phyloP scores from a whole-genome alignment of 2,329 filamentous ascomycete genomes.

The Ophiostoma quercus region DNA sequence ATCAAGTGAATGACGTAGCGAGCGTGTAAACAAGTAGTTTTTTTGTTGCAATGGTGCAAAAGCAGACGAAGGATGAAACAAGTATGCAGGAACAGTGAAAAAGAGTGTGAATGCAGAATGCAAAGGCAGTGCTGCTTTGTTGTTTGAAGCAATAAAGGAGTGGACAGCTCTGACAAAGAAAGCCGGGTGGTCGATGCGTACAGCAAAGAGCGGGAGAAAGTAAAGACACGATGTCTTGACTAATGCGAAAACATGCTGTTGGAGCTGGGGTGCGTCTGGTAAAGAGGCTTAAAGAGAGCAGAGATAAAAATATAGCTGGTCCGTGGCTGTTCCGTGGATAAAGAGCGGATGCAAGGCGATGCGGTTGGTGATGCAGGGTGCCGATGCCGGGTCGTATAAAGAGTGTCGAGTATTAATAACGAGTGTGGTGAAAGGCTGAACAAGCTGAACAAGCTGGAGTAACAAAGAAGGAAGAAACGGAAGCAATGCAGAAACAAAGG shows the following conservation, averaged over 20 bases:
- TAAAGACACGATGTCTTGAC: slow-evolving; percentile 4
- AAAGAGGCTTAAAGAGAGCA: neutral
- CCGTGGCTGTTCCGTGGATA: neutral
- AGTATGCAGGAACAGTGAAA: slow-evolving; percentile 12
- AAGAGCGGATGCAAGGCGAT: neutral
- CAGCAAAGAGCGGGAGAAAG: neutral
- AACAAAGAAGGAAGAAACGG: neutral
- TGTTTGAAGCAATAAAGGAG: neutral
- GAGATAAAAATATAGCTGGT: neutral
- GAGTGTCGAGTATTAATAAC: slow-evolving; percentile 8
- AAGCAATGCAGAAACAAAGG: neutral
- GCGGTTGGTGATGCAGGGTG: neutral
- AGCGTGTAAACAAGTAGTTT: neutral
- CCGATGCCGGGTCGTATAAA: neutral
- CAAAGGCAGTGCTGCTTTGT: neutral
- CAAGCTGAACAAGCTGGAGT: neutral
- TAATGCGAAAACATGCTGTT: slow-evolving; percentile 15
- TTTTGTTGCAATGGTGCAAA: neutral
- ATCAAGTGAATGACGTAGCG: neutral
- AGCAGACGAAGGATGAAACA: neutral
- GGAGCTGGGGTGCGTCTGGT: neutral
- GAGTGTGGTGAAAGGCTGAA: neutral
- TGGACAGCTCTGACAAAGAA: slow-evolving; percentile 12
- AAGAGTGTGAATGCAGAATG: slow-evolving; percentile 4
- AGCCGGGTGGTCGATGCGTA: slow-evolving; percentile 8